Percentiles rank a stretch among this genome's conserved stretches.
These are phyloP conservation scores for Cucurbitaria berberidis DNA, from an alignment of 2,329 filamentous ascomycete genomes.

Conservation along the genomic window DNA sequence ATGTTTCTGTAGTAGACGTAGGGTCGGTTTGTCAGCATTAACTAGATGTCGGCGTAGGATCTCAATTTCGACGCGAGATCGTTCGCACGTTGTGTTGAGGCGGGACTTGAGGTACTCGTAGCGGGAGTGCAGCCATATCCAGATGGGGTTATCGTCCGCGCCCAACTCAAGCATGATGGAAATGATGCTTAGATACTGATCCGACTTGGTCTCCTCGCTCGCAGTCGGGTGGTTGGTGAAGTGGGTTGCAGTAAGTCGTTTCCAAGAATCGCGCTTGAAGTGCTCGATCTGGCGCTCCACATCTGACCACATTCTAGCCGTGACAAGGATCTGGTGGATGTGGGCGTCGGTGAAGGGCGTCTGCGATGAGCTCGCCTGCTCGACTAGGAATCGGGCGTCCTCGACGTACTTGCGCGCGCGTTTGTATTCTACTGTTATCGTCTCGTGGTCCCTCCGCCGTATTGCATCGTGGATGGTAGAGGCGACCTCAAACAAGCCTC, in stretches of 20 bases:
- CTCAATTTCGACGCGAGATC: constrained; percentile 91
- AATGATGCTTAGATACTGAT: constrained; percentile 93
- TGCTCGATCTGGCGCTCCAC: constrained; percentile 83
- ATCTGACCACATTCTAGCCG: constrained; percentile 93
- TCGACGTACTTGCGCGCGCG: constrained; percentile 82
- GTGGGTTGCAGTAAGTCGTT: constrained; percentile 73
- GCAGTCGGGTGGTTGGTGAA: constrained; percentile 54
- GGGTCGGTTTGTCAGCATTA: constrained; percentile 71
- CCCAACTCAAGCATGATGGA: constrained; percentile 88
- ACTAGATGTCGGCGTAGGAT: constrained; percentile 83
- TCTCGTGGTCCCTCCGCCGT: constrained; percentile 88
- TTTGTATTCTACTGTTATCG: constrained; percentile 83
- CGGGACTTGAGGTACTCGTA: constrained; percentile 89
- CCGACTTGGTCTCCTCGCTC: constrained; percentile 61
- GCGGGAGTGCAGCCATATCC: constrained; percentile 90
- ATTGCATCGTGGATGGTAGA: constrained; percentile 81
- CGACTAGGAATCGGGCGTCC: constrained; percentile 73
- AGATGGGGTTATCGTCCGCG: constrained; percentile 94
- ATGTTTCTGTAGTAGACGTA: constrained; percentile 74
- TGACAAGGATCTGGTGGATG: constrained; percentile 84
- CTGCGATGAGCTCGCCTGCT: constrained; percentile 54
- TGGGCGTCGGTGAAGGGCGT: constrained; percentile 74
- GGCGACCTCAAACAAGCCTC: constrained; percentile 81
- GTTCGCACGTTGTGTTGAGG: constrained; percentile 79
- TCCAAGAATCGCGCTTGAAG: constrained; percentile 92